Percentiles rank a stretch among this genome's conserved stretches.
Conservation (phyloP, 2,329 filamentous ascomycete species). For the Hymenoscyphus albidus region DNA sequence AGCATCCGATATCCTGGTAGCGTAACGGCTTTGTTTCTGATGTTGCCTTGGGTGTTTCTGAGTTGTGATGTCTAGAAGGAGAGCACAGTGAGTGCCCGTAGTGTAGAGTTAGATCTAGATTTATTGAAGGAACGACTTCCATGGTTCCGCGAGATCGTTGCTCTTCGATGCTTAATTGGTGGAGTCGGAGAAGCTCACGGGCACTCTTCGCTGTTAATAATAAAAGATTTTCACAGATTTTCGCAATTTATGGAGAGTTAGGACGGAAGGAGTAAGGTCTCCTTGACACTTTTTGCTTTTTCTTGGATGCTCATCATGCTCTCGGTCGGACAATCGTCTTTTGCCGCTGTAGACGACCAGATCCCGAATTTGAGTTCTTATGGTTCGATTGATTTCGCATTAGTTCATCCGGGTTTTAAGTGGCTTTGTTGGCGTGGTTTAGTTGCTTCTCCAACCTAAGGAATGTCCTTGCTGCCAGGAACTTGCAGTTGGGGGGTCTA, state of each 20-base stretch:
- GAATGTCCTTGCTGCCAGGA: neutral
- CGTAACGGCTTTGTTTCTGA: neutral
- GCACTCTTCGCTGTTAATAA: neutral
- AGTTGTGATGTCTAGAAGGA: neutral
- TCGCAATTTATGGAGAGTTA: neutral
- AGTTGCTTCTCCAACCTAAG: neutral
- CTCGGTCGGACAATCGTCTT: neutral
- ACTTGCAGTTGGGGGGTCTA: neutral
- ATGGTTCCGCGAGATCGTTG: neutral
- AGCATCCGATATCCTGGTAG: neutral
- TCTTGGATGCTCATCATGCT: neutral
- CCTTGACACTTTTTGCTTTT: neutral
- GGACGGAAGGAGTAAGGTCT: neutral
- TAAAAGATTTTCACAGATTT: neutral
- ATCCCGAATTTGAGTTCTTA: slow-evolving; percentile 3
- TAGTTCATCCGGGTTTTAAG: slow-evolving; percentile 1
- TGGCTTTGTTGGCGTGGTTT: neutral
- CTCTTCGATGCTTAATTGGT: slow-evolving; percentile 1
- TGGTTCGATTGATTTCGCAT: neutral
- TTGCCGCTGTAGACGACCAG: neutral
- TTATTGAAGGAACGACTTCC: neutral
- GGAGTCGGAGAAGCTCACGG: slow-evolving; percentile 1
- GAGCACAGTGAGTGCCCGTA: neutral
- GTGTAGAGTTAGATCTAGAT: neutral
- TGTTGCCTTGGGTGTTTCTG: neutral